Base-by-base conservation (phyloP, 2,329 filamentous ascomycete genomes). In the Apiospora sp. region DNA sequence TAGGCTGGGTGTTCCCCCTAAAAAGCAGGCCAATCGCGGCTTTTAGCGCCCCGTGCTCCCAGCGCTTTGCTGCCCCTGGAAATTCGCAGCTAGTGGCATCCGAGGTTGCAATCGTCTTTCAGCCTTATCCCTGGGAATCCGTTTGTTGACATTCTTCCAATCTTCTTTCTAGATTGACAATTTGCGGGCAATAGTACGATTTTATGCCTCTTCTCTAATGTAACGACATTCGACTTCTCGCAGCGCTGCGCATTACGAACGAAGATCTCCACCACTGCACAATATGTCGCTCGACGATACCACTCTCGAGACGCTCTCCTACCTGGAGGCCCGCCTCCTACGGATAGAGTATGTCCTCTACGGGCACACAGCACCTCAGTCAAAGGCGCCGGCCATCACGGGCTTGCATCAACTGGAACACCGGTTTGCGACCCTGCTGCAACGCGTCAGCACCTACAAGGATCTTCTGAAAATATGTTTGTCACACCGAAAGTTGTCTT, bases 391-490 rank as follows among this genome's bases (percentile, higher is more conserved):
- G 0, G 85, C 86, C 0, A 76, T 82, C 34, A 81, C 83, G 27
- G 82, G 84, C 58, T 81, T 91, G 58, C 84, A 84, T 72, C 83
- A 87, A 51, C 83, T 91, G 0, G 88, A 91, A 75, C 84, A 84
- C 70, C 87, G 88, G 37, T 89, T 91, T 77, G 82, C 84, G 19
- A 79, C 80, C 44, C 82, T 91, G 8, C 75, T 88, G 7, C 86
- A 87, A 43, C 43, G 41, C 70, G 82, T 88, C 46, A 87, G 88
- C 69, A 88, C 89, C 71, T 91, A 91, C 75, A 86, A 84, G 41
- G 89, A 91, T 75, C 83, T 92, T 8, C 83, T 92, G 49, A 88
- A 87, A 77, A 89, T 91, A 37, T 90, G 90, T 91, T 44, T 68
- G 67, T 48, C 44, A 48, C 67, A 27, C 41, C 67, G 44, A 68